Evolutionary conservation across 2,329 filamentous ascomycete species (phyloP).

Genomic region (Fusarium sp.): DNA sequence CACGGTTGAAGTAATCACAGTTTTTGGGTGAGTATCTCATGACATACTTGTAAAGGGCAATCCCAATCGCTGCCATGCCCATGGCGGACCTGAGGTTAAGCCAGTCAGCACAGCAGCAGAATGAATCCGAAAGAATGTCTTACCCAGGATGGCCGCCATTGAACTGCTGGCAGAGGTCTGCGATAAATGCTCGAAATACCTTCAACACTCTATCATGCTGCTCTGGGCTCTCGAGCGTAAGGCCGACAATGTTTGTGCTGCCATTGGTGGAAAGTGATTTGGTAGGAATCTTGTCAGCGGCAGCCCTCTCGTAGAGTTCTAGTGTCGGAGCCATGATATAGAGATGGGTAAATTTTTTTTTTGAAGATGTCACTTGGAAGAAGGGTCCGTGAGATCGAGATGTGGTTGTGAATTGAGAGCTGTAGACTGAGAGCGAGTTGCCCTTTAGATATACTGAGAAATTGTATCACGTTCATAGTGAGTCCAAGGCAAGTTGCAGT

Average conservation of each 20-base stretch:
- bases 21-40: conserved; percentile 71
- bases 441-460: not conserved
- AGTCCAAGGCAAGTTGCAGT: not conserved
- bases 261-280: not conserved
- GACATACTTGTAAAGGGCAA: conserved; percentile 70
- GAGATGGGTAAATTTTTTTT: too few relatives aligned
- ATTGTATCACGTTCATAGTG: not conserved
- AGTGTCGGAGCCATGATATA: not conserved
- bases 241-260: not conserved
- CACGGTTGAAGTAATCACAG: conserved; percentile 69
- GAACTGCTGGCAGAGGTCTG: conserved; percentile 78
- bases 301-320: not conserved
- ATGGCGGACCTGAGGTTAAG: conserved; percentile 57
- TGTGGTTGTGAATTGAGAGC: not conserved
- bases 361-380: too few relatives aligned
- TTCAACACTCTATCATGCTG: not conserved
- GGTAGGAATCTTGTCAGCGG: not conserved
- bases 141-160: conserved; percentile 77
- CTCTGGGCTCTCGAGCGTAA: not conserved
- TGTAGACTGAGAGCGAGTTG: not conserved
- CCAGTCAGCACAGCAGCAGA: not conserved
- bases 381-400: not conserved
- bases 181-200: conserved; percentile 54
- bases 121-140: conserved; percentile 20
- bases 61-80: conserved; percentile 72